These are phyloP conservation scores for Escovopsis sp. DNA, from an alignment of 2,329 filamentous ascomycete genomes.

Conservation along the genomic window DNA sequence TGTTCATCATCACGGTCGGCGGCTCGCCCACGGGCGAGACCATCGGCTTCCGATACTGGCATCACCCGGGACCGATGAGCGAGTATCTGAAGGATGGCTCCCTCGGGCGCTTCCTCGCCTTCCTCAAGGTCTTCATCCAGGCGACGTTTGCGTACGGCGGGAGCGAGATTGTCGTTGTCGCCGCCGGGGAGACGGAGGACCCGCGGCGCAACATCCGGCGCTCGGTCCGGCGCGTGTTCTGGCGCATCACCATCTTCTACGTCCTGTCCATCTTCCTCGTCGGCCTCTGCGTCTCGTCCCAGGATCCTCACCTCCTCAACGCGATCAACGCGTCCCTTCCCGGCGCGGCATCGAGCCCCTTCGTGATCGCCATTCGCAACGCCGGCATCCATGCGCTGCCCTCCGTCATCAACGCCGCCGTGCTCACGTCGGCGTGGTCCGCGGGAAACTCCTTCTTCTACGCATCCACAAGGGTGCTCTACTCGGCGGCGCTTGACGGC, in stretches of 20 bases:
- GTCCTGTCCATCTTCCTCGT: constrained; percentile 22
- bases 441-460: constrained; percentile 43
- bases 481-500: constrained; percentile 27
- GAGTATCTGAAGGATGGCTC: constrained; percentile 22
- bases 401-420: constrained; percentile 39
- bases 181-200: constrained; percentile 20
- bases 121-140: constrained; percentile 30
- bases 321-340: constrained; percentile 29
- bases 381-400: constrained; percentile 31
- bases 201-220: constrained; percentile 21
- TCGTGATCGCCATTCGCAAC: constrained; percentile 37
- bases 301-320: constrained; percentile 25
- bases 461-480: constrained; percentile 31
- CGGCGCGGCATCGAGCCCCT: constrained; percentile 33
- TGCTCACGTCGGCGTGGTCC: constrained; percentile 44
- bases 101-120: constrained; percentile 25
- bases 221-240: constrained; percentile 18
- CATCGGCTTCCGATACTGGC: constrained; percentile 32
- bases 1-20: constrained; percentile 33
- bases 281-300: constrained; percentile 21
- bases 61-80: constrained; percentile 26
- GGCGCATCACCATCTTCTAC: constrained; percentile 22
- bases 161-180: constrained; percentile 23
- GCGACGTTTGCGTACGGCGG: constrained; percentile 33
- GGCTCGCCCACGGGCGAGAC: constrained; percentile 25